Evolutionary conservation across 345 rosid species (phyloP).

Genomic region (Hirschfeldia incana): DNA sequence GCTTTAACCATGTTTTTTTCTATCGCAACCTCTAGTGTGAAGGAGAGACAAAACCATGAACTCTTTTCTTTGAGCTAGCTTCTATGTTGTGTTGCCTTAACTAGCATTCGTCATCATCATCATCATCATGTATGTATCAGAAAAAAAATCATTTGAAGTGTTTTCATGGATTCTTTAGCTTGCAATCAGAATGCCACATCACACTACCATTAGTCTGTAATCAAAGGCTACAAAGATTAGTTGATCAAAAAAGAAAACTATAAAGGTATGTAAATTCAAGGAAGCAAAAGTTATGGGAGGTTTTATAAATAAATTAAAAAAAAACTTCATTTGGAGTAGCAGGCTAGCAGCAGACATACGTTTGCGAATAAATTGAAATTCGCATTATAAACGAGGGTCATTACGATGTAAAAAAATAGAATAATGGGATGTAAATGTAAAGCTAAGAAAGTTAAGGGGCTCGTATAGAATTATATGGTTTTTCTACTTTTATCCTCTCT

Average conservation of each 20-base stretch:
- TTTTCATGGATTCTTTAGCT: constrained; percentile 24
- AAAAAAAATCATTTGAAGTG: constrained; percentile 1
- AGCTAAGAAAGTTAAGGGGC: too few species aligned
- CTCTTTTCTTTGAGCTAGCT: constrained; percentile 1
- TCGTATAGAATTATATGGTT: too few species aligned
- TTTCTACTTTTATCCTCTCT: constrained; percentile 26
- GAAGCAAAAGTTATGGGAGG: background rate
- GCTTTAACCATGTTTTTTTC: background rate
- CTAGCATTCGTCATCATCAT: constrained; percentile 10
- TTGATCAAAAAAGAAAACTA: too few species aligned
- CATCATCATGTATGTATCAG: constrained; percentile 19
- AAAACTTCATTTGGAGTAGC: too few species aligned
- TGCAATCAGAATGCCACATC: background rate
- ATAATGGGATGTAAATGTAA: too few species aligned
- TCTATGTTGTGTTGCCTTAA: constrained; percentile 10
- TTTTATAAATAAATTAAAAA: too few species aligned
- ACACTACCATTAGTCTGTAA: background rate
- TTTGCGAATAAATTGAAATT: too few species aligned
- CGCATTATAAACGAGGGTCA: too few species aligned
- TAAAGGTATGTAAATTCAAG: background rate
- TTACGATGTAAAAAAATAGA: too few species aligned
- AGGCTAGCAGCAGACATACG: too few species aligned
- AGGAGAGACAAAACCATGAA: background rate
- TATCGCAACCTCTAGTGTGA: background rate
- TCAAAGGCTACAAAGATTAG: background rate